Conservation (phyloP, 176 grass and related monocot genomes). For the Musa schizocarpa region DNA sequence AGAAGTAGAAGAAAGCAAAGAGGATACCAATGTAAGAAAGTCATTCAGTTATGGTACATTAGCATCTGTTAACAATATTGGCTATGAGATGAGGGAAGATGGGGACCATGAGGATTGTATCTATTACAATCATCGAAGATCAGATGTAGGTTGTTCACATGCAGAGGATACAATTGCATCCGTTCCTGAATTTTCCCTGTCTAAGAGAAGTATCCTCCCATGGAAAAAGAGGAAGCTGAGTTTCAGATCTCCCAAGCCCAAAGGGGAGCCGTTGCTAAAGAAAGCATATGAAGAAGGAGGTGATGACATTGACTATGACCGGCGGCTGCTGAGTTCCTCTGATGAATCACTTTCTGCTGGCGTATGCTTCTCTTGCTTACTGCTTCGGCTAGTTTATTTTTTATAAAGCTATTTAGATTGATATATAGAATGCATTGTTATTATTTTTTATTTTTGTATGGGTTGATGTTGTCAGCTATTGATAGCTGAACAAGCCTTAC, state of each 20-base stretch:
- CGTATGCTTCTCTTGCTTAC: slow-evolving; percentile 23
- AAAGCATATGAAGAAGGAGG: slow-evolving; percentile 89
- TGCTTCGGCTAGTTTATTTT: background rate
- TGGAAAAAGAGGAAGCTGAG: slow-evolving; percentile 83
- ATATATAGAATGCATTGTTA: too few relatives aligned
- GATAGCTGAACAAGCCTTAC: too few relatives aligned
- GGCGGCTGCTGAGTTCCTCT: slow-evolving; percentile 61
- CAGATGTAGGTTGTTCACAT: slow-evolving; percentile 55
- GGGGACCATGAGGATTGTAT: slow-evolving; percentile 74
- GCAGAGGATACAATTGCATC: slow-evolving; percentile 33
- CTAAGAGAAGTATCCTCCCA: slow-evolving; percentile 62
- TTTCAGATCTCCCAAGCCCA: slow-evolving; percentile 44
- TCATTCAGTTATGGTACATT: slow-evolving; percentile 95
- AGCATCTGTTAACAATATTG: slow-evolving; percentile 58
- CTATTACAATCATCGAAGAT: slow-evolving; percentile 75
- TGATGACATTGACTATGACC: slow-evolving; percentile 93
- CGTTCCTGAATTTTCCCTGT: slow-evolving; percentile 28
- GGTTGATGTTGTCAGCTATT: too few relatives aligned
- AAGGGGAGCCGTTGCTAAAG: slow-evolving; percentile 93
- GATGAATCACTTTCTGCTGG: slow-evolving; percentile 48
- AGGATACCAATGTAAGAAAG: slow-evolving; percentile 49
- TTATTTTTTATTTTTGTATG: too few relatives aligned
- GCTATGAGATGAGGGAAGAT: slow-evolving; percentile 57
- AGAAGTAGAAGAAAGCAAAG: slow-evolving; percentile 22
- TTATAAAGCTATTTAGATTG: background rate